Conservation (phyloP, 768 basidiomycete genomes). For the Serendipita sp. region DNA sequence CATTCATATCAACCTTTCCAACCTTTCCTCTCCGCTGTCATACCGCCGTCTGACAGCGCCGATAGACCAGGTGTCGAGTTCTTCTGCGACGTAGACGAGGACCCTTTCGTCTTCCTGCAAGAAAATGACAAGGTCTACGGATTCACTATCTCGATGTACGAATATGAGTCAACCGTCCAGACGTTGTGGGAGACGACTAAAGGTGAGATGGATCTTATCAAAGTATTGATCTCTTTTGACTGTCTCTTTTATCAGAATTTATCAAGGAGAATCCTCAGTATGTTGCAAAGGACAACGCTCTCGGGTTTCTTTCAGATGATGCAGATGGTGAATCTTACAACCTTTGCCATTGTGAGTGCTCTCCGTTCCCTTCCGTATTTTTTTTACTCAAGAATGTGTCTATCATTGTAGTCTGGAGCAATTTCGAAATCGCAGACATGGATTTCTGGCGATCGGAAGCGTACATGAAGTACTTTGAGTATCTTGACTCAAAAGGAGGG, state of each 20-base stretch:
- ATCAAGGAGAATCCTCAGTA: constrained; percentile 21
- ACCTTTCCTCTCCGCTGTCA: too few relatives aligned
- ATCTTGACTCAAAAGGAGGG: constrained; percentile 26
- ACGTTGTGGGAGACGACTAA: constrained; percentile 57
- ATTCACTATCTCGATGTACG: constrained; percentile 61
- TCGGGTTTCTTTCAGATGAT: constrained; percentile 23
- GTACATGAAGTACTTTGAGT: constrained; percentile 27
- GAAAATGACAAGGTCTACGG: constrained; percentile 52
- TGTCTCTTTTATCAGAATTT: constrained; percentile 18
- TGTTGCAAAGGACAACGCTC: constrained; percentile 25
- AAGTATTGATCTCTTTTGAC: background rate
- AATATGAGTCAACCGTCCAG: constrained; percentile 58
- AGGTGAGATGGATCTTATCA: constrained; percentile 22
- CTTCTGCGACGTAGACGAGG: constrained; percentile 49
- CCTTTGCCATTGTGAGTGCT: constrained; percentile 18
- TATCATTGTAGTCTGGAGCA: constrained; percentile 24
- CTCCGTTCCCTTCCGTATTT: background rate
- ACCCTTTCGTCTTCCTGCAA: constrained; percentile 60
- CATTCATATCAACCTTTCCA: too few relatives aligned
- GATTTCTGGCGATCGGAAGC: constrained; percentile 26
- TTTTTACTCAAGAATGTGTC: too few relatives aligned
- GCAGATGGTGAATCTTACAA: constrained; percentile 23
- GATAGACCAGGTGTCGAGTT: constrained; percentile 55
- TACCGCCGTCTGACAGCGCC: too few relatives aligned
- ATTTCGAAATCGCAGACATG: constrained; percentile 29